Conservation (phyloP, 164 flowering plant genomes). For the Saururus chinensis region DNA sequence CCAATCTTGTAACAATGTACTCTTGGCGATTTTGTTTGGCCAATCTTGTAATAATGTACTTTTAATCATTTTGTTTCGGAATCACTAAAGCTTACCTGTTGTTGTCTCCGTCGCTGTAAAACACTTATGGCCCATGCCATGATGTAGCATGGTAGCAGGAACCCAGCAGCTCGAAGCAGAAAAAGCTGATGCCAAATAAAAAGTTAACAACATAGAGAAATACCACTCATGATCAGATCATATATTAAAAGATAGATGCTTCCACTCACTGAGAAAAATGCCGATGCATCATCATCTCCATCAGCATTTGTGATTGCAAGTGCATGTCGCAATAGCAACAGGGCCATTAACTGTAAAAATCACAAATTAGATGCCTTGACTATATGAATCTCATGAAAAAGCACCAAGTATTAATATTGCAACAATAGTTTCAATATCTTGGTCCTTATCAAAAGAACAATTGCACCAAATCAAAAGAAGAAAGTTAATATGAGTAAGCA, state of each 20-base stretch:
- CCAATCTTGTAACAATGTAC: too few relatives aligned
- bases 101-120: conserved; percentile 74
- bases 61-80: too few relatives aligned
- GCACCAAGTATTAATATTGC: not conserved
- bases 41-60: not conserved
- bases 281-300: conserved; percentile 46
- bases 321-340: conserved; percentile 71
- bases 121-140: conserved; percentile 96
- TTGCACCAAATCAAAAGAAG: not conserved
- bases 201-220: not conserved
- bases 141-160: conserved; percentile 86
- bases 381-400: not conserved
- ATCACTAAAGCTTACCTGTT: conserved; percentile 32
- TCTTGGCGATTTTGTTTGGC: too few relatives aligned
- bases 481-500: not conserved
- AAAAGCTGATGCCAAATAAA: conserved; percentile 46
- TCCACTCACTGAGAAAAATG: conserved; percentile 62
- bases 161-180: conserved; percentile 86
- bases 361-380: not conserved
- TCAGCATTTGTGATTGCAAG: conserved; percentile 38
- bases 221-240: too few relatives aligned
- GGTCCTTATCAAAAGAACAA: not conserved
- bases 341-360: conserved; percentile 60
- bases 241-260: not conserved
- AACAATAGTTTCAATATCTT: not conserved